Percentiles rank a stretch among this genome's conserved stretches.
These are phyloP conservation scores for Pseudozyma pruni DNA, from an alignment of 1,284 basidiomycete genomes.

Conservation along the genomic window DNA sequence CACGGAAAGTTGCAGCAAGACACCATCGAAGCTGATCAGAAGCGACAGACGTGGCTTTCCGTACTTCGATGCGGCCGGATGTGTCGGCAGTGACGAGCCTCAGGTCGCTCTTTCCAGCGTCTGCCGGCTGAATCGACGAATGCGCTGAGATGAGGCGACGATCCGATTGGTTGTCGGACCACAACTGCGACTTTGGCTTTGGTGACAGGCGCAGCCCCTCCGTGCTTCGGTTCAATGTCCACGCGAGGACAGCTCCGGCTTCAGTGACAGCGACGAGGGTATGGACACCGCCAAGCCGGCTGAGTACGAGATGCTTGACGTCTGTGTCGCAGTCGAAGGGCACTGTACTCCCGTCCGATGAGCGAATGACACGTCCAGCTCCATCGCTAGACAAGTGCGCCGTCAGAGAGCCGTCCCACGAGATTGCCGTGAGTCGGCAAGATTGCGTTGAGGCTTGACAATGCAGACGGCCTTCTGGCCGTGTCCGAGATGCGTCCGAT, in stretches of 20 bases:
- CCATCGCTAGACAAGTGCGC: conserved; percentile 5
- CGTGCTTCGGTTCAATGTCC: conserved; percentile 10
- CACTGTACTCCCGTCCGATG: conserved; percentile 1
- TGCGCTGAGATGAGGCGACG: conserved; percentile 11
- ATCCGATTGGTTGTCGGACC: not conserved
- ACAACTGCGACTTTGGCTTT: not conserved
- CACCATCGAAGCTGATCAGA: conserved; percentile 9
- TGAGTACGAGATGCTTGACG: conserved; percentile 7
- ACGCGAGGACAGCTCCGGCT: conserved; percentile 7
- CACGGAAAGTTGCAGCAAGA: conserved; percentile 1
- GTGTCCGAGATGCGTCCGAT: not conserved
- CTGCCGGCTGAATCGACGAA: not conserved
- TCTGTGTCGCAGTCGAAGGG: conserved; percentile 12
- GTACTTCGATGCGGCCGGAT: conserved; percentile 10
- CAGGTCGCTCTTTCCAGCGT: not conserved
- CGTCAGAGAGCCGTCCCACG: conserved; percentile 12
- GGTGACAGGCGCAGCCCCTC: conserved; percentile 1
- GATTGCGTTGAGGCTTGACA: not conserved
- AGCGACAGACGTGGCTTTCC: not conserved
- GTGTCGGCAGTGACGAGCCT: conserved; percentile 14
- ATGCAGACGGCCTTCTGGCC: conserved; percentile 8
- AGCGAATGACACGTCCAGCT: conserved; percentile 6
- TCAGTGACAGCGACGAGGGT: conserved; percentile 9
- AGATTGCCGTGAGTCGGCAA: not conserved
- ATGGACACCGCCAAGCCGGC: not conserved